These are phyloP conservation scores for Pholiota adiposa DNA, from an alignment of 1,284 basidiomycete species.

Conservation along the genomic window DNA sequence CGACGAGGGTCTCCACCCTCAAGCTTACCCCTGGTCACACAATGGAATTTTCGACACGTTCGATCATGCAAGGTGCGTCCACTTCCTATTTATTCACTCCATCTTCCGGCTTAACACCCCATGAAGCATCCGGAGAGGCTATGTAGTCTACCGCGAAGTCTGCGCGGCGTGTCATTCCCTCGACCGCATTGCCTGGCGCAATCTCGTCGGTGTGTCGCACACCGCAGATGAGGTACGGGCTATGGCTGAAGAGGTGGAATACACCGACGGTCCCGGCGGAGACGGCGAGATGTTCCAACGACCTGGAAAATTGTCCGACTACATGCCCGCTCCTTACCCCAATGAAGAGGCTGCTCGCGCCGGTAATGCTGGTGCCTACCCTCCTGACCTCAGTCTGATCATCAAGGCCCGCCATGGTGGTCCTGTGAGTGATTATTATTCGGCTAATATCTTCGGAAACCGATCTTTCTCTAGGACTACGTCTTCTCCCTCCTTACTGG, in stretches of 20 bases:
- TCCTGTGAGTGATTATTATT: constrained; percentile 65
- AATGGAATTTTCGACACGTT: constrained; percentile 88
- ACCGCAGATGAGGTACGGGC: constrained; percentile 90
- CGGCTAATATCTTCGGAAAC: not conserved
- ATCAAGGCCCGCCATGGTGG: constrained; percentile 98
- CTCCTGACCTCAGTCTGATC: constrained; percentile 97
- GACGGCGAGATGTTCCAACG: constrained; percentile 98
- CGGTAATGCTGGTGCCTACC: constrained; percentile 92
- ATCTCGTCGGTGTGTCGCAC: constrained; percentile 98
- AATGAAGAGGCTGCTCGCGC: constrained; percentile 99
- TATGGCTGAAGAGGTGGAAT: constrained; percentile 97
- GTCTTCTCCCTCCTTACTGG: constrained; percentile 97
- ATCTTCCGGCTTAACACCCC: constrained; percentile 8
- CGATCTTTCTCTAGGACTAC: constrained; percentile 76
- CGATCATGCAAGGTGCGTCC: constrained; percentile 84
- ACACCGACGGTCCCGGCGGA: constrained; percentile 95
- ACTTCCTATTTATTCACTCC: constrained; percentile 14
- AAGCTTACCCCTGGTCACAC: constrained; percentile 91
- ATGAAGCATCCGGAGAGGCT: constrained; percentile 92
- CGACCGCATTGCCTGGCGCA: constrained; percentile 99
- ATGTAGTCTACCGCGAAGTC: constrained; percentile 99
- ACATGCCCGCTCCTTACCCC: constrained; percentile 94
- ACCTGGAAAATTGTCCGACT: constrained; percentile 97
- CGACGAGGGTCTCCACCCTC: constrained; percentile 94
- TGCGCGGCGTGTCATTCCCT: constrained; percentile 99